Evolutionary conservation across 73 alveolate genomes (phyloP).

Genomic region (Symbiodinium natans): DNA sequence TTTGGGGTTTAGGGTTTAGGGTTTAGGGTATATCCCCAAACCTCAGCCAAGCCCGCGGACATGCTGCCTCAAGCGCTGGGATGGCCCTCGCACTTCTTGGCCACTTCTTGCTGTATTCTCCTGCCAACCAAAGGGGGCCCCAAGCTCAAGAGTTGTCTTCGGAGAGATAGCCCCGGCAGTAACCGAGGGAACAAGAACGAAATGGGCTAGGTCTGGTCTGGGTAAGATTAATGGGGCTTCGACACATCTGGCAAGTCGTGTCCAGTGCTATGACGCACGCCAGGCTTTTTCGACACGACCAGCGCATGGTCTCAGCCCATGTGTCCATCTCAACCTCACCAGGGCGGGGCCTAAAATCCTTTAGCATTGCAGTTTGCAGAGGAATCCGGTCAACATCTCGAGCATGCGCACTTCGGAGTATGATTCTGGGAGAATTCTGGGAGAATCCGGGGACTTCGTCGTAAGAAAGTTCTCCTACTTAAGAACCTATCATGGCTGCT

Average conservation of each 20-base stretch:
- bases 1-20: too few relatives aligned
- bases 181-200: neutral
- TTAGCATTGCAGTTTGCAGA: too few relatives aligned
- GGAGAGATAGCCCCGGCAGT: neutral
- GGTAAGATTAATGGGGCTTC: too few relatives aligned
- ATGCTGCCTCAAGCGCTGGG: neutral
- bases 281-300: slow-evolving; percentile 21
- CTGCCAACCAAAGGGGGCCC: neutral
- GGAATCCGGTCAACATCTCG: neutral
- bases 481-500: too few relatives aligned
- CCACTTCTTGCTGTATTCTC: neutral
- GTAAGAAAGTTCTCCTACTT: too few relatives aligned
- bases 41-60: too few relatives aligned
- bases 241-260: too few relatives aligned
- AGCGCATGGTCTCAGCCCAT: slow-evolving; percentile 71
- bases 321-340: slow-evolving; percentile 49
- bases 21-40: too few relatives aligned
- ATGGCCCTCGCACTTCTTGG: neutral
- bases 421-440: too few relatives aligned
- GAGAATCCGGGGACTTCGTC: too few relatives aligned
- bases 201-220: neutral
- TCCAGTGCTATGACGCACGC: too few relatives aligned
- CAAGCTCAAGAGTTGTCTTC: neutral
- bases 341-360: too few relatives aligned
- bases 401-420: neutral